Base-by-base conservation (phyloP, 176 grass and related monocot genomes). In the Ensete glaucum region DNA sequence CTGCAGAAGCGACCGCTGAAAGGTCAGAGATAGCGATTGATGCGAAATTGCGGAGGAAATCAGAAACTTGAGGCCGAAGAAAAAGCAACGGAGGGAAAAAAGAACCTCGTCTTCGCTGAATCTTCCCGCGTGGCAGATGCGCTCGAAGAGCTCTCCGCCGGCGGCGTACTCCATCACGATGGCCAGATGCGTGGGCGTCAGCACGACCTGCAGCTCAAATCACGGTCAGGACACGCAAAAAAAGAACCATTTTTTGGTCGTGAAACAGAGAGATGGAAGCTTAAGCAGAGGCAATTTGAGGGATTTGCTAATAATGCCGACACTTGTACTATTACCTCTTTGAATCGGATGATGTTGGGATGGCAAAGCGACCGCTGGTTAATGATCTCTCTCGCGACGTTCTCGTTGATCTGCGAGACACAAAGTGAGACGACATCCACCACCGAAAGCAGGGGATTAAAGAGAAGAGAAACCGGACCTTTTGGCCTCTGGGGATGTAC, bases 101-200 rank as follows among this genome's bases (percentile, higher is more conserved):
- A 2, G 9, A 10, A 88, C 89, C 89, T 92, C 89, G 70, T 88
- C 85, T 24, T 92, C 86, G 89, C 86, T 92, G 64, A 92, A 92
- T 74, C 86, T 82, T 17, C 89, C 83, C 60, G 86, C 81, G 83
- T 81, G 88, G 83, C 89, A 92, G 80, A 91, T 91, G 80, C 89
- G 85, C 52, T 91, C 89, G 83, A 91, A 91, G 17, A 91, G 77
- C 80, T 88, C 89, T 27, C 89, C 89, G 52, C 85, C 89, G 48
- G 85, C 89, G 48, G 89, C 89, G 86, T 92, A 92, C 67, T 92
- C 89, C 89, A 92, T 92, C n/a, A 88, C 85, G 79, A 92, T 92
- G 79, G 86, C 86, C 54, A 92, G 86, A 80, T 92, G 89, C 81
- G 89, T 92, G 78, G 86, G 79, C 67, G 86, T 92, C 11, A 88